Percentiles rank a stretch among this genome's conserved stretches.
phyloP scores from a whole-genome alignment of 768 basidiomycete species.

The Cyathus striatus region DNA sequence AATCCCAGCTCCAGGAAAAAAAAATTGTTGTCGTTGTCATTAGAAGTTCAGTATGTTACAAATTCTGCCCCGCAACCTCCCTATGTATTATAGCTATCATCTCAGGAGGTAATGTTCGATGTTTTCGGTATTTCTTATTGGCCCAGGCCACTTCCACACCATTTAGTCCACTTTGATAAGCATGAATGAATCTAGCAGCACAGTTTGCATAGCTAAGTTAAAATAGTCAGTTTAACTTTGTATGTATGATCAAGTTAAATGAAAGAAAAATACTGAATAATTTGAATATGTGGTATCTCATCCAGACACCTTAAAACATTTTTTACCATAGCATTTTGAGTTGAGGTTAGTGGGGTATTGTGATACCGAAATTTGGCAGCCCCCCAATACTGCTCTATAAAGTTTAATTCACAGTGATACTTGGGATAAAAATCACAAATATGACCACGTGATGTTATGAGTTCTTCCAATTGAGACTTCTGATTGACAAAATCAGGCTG shows the following conservation, averaged over 20 bases:
- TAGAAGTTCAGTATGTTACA: too few relatives aligned
- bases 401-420: conserved; percentile 24
- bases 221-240: neutral
- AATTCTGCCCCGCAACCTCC: too few relatives aligned
- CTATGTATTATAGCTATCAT: too few relatives aligned
- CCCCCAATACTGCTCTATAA: conserved; percentile 27
- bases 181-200: conserved; percentile 15
- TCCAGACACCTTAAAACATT: conserved; percentile 21
- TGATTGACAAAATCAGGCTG: neutral
- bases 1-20: too few relatives aligned
- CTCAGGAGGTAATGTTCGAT: too few relatives aligned
- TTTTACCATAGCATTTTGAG: conserved; percentile 19
- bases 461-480: neutral
- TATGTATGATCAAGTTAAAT: neutral
- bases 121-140: conserved; percentile 19
- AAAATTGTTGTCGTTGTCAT: too few relatives aligned
- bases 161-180: conserved; percentile 17
- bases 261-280: conserved; percentile 11
- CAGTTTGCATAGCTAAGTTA: conserved; percentile 17
- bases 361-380: conserved; percentile 19
- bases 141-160: conserved; percentile 25
- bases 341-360: conserved; percentile 8
- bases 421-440: conserved; percentile 17
- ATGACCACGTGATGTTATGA: neutral
- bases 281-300: conserved; percentile 13